Conservation (phyloP, 2,329 filamentous ascomycete genomes). For the Claviceps citrina region DNA sequence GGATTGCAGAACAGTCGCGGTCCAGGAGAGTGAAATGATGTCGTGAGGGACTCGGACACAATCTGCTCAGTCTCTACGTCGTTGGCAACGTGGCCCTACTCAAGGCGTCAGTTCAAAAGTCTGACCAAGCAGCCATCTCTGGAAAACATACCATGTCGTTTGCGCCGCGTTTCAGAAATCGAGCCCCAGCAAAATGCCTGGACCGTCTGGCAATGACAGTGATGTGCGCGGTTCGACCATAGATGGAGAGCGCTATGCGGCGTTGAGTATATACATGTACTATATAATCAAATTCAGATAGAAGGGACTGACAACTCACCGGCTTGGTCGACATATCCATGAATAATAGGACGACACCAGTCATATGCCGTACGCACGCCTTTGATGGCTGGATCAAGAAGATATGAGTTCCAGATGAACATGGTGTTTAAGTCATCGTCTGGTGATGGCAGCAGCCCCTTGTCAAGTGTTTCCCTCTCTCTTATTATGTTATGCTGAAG, state of each 20-base stretch:
- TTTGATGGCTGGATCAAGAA: conserved; percentile 58
- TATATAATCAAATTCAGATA: background rate
- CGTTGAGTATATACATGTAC: background rate
- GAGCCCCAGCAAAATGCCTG: conserved; percentile 81
- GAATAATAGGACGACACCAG: conserved; percentile 91
- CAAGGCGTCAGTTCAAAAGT: background rate
- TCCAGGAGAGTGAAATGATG: conserved; percentile 86
- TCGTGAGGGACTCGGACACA: conserved; percentile 84
- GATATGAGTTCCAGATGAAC: conserved; percentile 95
- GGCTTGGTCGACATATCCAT: conserved; percentile 90
- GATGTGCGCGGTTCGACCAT: conserved; percentile 78
- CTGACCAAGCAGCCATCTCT: background rate
- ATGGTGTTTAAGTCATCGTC: conserved; percentile 69
- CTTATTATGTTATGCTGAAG: conserved; percentile 81
- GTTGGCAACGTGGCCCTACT: conserved; percentile 77
- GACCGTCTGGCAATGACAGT: conserved; percentile 88
- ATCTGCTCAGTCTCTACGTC: conserved; percentile 99
- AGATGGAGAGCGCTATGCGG: conserved; percentile 52
- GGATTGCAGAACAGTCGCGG: conserved; percentile 75
- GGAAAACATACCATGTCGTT: conserved; percentile 52
- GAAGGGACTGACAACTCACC: conserved; percentile 18
- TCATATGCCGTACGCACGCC: conserved; percentile 71
- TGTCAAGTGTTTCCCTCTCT: conserved; percentile 56
- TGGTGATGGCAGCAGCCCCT: conserved; percentile 43
- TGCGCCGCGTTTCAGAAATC: conserved; percentile 84